Conservation (phyloP, 1,284 basidiomycete genomes). For the Moesziomyces globuligerus region DNA sequence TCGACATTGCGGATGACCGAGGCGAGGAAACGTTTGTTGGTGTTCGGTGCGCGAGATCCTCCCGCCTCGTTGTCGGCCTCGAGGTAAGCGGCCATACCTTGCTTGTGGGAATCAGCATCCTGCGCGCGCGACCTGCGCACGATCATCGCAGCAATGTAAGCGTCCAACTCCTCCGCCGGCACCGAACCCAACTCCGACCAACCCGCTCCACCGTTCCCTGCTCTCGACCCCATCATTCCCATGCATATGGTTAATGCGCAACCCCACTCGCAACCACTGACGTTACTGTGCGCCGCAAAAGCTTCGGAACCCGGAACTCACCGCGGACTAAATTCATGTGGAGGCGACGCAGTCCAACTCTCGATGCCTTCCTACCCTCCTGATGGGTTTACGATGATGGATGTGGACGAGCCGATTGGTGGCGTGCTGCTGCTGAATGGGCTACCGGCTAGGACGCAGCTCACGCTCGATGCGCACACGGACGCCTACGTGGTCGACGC, state of each 20-base stretch:
- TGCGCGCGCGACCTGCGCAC: slow-evolving; percentile 20
- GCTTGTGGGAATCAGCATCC: not conserved
- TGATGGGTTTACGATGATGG: too few species aligned
- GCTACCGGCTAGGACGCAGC: slow-evolving; percentile 22
- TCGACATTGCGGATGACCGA: slow-evolving; percentile 53
- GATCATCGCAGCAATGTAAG: slow-evolving; percentile 44
- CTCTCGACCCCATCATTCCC: not conserved
- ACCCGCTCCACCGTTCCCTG: too few species aligned
- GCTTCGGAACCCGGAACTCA: not conserved
- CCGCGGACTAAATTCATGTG: not conserved
- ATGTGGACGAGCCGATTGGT: too few species aligned
- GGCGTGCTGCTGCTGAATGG: slow-evolving; percentile 24
- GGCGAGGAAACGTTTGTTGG: slow-evolving; percentile 56
- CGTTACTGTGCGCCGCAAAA: too few species aligned
- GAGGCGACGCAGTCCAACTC: too few species aligned
- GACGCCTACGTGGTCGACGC: slow-evolving; percentile 33
- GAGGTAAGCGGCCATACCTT: slow-evolving; percentile 8
- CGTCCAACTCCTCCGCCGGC: slow-evolving; percentile 34
- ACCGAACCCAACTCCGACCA: slow-evolving; percentile 6
- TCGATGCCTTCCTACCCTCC: too few species aligned
- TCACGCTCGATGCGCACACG: slow-evolving; percentile 25
- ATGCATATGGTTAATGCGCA: too few species aligned
- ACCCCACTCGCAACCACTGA: too few species aligned
- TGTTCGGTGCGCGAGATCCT: slow-evolving; percentile 16
- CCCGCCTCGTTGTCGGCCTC: slow-evolving; percentile 2